These are phyloP conservation scores for Taphrina wiesneri DNA, from an alignment of 1,139 yeast species.

Conservation along the genomic window DNA sequence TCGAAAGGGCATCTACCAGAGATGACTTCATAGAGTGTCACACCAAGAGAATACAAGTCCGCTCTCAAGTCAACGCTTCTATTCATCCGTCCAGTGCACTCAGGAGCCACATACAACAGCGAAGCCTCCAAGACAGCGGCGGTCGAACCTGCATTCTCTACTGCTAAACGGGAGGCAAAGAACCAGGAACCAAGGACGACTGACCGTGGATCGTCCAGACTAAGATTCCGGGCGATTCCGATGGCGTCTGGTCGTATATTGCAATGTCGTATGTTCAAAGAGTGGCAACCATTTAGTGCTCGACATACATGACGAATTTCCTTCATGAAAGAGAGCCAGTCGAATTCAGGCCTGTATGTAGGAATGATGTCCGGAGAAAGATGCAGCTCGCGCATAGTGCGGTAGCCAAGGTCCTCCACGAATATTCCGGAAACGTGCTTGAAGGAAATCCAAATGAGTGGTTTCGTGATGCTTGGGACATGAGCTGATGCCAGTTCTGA, in stretches of 20 bases:
- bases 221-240: background rate
- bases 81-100: slow-evolving; percentile 33
- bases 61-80: slow-evolving; percentile 26
- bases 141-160: slow-evolving; percentile 1
- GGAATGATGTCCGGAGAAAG: background rate
- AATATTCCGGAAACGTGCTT: background rate
- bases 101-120: slow-evolving; percentile 31
- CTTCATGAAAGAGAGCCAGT: slow-evolving; percentile 9
- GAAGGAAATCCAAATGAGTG: background rate
- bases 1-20: slow-evolving; percentile 15
- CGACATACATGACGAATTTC: background rate
- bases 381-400: slow-evolving; percentile 7
- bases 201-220: background rate
- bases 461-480: background rate
- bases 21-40: slow-evolving; percentile 26
- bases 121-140: slow-evolving; percentile 17
- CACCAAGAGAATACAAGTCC: slow-evolving; percentile 33
- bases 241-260: slow-evolving; percentile 27
- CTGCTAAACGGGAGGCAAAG: slow-evolving; percentile 15
- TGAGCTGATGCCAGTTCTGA: background rate
- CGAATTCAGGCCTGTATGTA: background rate
- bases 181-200: slow-evolving; percentile 24
- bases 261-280: slow-evolving; percentile 18
- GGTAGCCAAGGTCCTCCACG: background rate
- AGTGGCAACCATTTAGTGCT: background rate